Conservation (phyloP, 2,329 filamentous ascomycete genomes). For the Elsinoe arachidis region DNA sequence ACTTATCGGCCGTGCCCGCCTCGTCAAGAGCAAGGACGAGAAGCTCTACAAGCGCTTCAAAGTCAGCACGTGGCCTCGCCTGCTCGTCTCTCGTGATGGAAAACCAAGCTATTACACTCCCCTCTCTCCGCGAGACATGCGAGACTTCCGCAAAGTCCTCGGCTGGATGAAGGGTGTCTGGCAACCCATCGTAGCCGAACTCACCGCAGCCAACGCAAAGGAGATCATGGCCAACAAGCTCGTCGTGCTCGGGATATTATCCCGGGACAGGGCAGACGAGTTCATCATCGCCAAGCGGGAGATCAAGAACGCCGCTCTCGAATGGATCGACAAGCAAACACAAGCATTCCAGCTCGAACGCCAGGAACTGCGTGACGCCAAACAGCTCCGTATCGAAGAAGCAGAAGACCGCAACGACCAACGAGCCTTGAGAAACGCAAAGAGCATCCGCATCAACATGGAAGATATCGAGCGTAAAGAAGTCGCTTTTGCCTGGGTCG, state of each 20-base stretch:
- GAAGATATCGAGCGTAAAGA: conserved; percentile 78
- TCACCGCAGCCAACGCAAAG: conserved; percentile 81
- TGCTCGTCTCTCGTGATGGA: conserved; percentile 82
- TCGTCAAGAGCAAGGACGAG: conserved; percentile 82
- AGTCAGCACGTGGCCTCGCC: conserved; percentile 91
- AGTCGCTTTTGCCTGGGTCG: conserved; percentile 93
- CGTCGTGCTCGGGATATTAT: conserved; percentile 86
- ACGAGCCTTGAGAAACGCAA: conserved; percentile 74
- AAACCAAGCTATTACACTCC: conserved; percentile 84
- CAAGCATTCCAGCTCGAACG: conserved; percentile 86
- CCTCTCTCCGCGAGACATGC: conserved; percentile 83
- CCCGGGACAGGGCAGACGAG: conserved; percentile 67
- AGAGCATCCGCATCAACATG: conserved; percentile 86
- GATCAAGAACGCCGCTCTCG: conserved; percentile 87
- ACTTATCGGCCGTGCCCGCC: conserved; percentile 80
- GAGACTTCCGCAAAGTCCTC: conserved; percentile 70
- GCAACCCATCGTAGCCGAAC: conserved; percentile 89
- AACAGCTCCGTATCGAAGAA: conserved; percentile 92
- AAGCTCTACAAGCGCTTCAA: conserved; percentile 75
- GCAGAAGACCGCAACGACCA: conserved; percentile 89
- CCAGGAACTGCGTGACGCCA: conserved; percentile 86
- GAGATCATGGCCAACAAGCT: conserved; percentile 94
- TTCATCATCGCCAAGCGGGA: conserved; percentile 74
- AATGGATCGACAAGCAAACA: conserved; percentile 97
- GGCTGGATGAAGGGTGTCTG: conserved; percentile 95